phyloP scores from a whole-genome alignment of 2,329 filamentous ascomycete genomes.

The Metarhizium anisopliae region DNA sequence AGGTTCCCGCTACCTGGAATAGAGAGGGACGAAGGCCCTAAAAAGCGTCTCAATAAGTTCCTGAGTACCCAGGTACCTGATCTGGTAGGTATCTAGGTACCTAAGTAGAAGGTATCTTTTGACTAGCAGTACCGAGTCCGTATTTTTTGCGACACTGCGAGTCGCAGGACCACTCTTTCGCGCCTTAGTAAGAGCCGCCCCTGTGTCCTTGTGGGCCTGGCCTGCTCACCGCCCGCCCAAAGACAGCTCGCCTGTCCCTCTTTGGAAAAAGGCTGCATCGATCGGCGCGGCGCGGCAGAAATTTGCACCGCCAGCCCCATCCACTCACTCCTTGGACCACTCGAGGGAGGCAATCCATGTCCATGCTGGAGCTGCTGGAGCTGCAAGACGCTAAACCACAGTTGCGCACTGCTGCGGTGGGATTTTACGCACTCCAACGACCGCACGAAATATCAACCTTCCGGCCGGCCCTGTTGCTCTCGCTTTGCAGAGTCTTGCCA shows the following conservation, averaged over 20 bases:
- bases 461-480: background rate
- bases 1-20: background rate
- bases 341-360: background rate
- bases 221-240: slow-evolving; percentile 1
- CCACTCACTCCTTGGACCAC: background rate
- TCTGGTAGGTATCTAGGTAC: too few species aligned
- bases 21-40: background rate
- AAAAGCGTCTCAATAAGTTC: too few species aligned
- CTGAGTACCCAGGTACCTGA: background rate
- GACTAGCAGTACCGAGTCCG: background rate
- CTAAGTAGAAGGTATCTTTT: background rate
- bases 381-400: background rate
- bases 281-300: slow-evolving; percentile 7
- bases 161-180: background rate
- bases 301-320: slow-evolving; percentile 2
- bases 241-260: background rate
- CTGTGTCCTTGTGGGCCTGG: background rate
- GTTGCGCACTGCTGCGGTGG: background rate
- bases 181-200: background rate
- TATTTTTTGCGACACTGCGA: background rate
- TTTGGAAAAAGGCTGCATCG: background rate
- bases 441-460: slow-evolving; percentile 1
- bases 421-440: background rate
- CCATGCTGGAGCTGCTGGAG: background rate
- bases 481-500: background rate